Percentiles rank a stretch among this genome's conserved stretches.
Evolutionary conservation across 345 rosid genomes (phyloP).

Genomic region (Citrus cavaleriei): DNA sequence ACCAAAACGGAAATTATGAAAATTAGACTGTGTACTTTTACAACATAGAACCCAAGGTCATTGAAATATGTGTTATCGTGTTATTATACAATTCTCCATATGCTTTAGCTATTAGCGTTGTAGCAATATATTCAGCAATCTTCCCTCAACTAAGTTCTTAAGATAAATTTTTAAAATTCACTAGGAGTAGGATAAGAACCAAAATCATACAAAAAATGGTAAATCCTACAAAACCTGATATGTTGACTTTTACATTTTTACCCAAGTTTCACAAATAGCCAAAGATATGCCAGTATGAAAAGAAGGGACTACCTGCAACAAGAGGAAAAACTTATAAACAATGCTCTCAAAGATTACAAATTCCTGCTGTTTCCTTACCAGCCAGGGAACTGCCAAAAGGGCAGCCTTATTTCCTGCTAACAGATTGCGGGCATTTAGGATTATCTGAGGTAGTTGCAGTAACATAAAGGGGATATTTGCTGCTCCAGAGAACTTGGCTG

Average conservation of each 20-base stretch:
- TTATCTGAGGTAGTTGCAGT: constrained; percentile 87
- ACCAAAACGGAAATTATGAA: neutral
- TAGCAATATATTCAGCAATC: neutral
- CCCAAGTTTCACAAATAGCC: neutral
- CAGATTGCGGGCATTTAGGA: constrained; percentile 77
- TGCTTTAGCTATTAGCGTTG: neutral
- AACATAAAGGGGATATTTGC: constrained; percentile 76
- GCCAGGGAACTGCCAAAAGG: constrained; percentile 86
- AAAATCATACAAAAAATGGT: neutral
- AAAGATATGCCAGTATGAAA: neutral
- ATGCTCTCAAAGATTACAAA: neutral
- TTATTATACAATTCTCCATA: neutral
- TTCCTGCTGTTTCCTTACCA: constrained; percentile 35
- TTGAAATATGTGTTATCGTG: neutral
- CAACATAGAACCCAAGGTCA: neutral
- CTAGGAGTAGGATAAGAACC: neutral
- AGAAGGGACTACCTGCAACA: neutral
- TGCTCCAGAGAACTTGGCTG: constrained; percentile 71
- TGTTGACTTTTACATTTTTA: neutral
- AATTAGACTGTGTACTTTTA: neutral
- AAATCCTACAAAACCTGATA: neutral
- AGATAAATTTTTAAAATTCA: neutral
- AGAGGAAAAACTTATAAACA: neutral
- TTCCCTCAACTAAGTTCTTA: neutral
- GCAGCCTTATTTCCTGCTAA: constrained; percentile 74